Base-by-base conservation (phyloP, 2,329 filamentous ascomycete species). In the Pseudogymnoascus sp. region DNA sequence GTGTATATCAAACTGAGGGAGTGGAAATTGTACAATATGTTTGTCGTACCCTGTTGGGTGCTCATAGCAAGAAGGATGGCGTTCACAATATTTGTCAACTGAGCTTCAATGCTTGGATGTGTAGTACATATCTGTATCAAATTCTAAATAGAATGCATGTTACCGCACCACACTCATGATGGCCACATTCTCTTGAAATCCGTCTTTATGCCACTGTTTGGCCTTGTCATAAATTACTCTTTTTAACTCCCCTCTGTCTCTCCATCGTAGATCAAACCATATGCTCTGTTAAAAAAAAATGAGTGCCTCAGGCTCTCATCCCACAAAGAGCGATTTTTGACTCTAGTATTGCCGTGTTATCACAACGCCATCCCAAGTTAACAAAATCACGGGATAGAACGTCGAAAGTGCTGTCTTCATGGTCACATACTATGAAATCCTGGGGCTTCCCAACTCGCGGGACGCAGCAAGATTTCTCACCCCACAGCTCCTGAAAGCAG, bases 391-490 rank as follows among this genome's bases (percentile, higher is more conserved):
- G 28, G 28, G 16, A 2, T 56, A 8, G 5, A 56, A 21, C 28
- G 28, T 7, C 28, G 21, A 14, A 56, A 56, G 18, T 40, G 8
- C n/a, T 35, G 25, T 25, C 59, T 66, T 61, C 60, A 65, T 62
- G 66, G 73, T 78, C 67, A 84, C 82, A 40, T 79, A 86, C 73
- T 88, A 88, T 73, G 78, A 84, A 65, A 78, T 87, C 69, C 82
- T 88, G 63, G 78, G 78, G 64, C 76, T 88, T 65, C 80, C 81
- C 11, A 77, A 77, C 16, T 69, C 77, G 63, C 72, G 82, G 62
- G 75, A 83, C 64, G 73, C 79, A 68, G 72, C 76, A 64, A 71
- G 77, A 62, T 68, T 74, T 65, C 76, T 79, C 69, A 72, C 78
- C 42, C 70, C 76, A 66, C 75, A 78, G 59, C 75, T 82, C 60